Evolutionary conservation across 2,329 filamentous ascomycete genomes (phyloP).

Genomic region (Claviceps quebecensis): DNA sequence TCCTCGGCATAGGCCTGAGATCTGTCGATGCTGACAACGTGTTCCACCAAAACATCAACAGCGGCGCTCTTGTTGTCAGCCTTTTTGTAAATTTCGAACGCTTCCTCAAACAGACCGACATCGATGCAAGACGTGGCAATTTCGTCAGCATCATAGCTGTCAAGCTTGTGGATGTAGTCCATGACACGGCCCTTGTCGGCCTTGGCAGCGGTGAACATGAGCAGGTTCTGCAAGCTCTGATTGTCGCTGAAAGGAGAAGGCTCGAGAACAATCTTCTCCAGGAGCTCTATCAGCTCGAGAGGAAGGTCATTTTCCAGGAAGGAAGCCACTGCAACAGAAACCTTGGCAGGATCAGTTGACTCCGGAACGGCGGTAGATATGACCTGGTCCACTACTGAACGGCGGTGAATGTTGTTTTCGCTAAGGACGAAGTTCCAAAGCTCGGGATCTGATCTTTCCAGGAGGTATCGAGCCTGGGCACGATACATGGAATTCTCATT

Average conservation of each 20-base stretch:
- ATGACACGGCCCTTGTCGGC: slow-evolving; percentile 90
- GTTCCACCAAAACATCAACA: slow-evolving; percentile 82
- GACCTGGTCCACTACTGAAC: slow-evolving; percentile 90
- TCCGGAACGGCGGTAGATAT: slow-evolving; percentile 90
- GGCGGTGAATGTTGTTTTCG: slow-evolving; percentile 88
- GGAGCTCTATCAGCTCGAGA: slow-evolving; percentile 84
- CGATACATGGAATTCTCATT: slow-evolving; percentile 99
- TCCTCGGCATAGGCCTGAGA: slow-evolving; percentile 92
- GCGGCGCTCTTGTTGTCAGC: slow-evolving; percentile 77
- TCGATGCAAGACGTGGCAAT: slow-evolving; percentile 89
- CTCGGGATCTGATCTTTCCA: slow-evolving; percentile 79
- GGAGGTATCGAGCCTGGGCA: slow-evolving; percentile 86
- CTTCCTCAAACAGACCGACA: slow-evolving; percentile 89
- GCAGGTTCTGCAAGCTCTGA: slow-evolving; percentile 84
- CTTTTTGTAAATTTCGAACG: slow-evolving; percentile 98
- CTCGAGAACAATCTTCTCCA: slow-evolving; percentile 99
- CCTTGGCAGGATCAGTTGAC: slow-evolving; percentile 83
- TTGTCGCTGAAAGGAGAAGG: slow-evolving; percentile 99
- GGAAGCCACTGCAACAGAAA: slow-evolving; percentile 83
- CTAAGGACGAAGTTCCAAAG: slow-evolving; percentile 92
- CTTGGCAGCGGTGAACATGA: slow-evolving; percentile 93
- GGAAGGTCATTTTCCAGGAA: slow-evolving; percentile 88
- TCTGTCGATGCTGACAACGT: slow-evolving; percentile 95
- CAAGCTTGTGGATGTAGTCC: slow-evolving; percentile 88
- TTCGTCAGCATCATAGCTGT: slow-evolving; percentile 80